phyloP scores from a whole-genome alignment of 2,329 filamentous ascomycete genomes.

The Scedosporium aurantiacum region DNA sequence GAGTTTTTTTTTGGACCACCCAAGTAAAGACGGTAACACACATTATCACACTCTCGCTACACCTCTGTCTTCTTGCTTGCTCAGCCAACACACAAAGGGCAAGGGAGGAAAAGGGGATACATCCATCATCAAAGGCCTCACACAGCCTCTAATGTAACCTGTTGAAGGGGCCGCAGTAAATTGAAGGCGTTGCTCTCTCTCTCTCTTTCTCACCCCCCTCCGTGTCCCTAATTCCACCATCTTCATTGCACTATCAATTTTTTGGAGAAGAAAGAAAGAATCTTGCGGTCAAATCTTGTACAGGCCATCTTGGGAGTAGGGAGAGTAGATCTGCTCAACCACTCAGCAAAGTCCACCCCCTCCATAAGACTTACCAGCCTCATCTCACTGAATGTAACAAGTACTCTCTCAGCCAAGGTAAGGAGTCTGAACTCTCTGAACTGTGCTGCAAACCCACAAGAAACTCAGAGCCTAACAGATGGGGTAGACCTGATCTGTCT shows the following conservation, averaged over 20 bases:
- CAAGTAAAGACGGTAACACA: not conserved
- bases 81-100: not conserved
- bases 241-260: not conserved
- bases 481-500: not conserved
- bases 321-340: not conserved
- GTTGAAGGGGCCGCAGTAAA: not conserved
- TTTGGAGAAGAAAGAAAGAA: not conserved
- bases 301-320: not conserved
- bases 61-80: not conserved
- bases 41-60: not conserved
- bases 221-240: not conserved
- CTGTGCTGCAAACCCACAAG: not conserved
- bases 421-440: not conserved
- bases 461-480: not conserved
- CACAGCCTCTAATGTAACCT: not conserved
- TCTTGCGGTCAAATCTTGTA: not conserved
- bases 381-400: constrained; percentile 31
- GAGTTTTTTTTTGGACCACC: not conserved
- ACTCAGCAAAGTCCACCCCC: constrained; percentile 7
- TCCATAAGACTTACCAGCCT: constrained; percentile 27
- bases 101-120: not conserved
- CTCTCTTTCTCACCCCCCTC: not conserved
- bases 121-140: not conserved
- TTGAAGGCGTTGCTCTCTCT: not conserved
- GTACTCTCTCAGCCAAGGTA: constrained; percentile 26